phyloP scores from a whole-genome alignment of 2,329 filamentous ascomycete species.

The Microcyclospora tardicrescens region DNA sequence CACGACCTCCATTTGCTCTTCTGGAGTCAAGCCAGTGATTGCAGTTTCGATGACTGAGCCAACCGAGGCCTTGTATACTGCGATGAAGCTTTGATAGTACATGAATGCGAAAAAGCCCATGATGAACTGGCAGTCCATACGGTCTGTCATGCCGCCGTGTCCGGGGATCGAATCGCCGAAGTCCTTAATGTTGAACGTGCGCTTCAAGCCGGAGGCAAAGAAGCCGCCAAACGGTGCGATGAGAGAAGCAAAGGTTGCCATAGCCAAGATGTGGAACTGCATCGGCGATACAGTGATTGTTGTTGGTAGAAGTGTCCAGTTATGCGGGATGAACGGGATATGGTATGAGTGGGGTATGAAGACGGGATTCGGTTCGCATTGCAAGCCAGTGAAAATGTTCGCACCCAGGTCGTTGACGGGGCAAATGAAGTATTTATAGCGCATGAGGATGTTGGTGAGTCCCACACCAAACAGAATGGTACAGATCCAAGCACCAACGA shows the following conservation, averaged over 20 bases:
- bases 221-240: slow-evolving; percentile 97
- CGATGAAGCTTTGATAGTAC: slow-evolving; percentile 95
- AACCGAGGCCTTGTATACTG: slow-evolving; percentile 70
- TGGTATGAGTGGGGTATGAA: slow-evolving; percentile 69
- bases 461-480: slow-evolving; percentile 75
- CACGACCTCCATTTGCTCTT: slow-evolving; percentile 77
- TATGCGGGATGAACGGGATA: slow-evolving; percentile 43
- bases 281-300: slow-evolving; percentile 72
- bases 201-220: slow-evolving; percentile 94
- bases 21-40: slow-evolving; percentile 73
- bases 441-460: slow-evolving; percentile 72
- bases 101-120: slow-evolving; percentile 98
- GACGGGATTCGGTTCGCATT: slow-evolving; percentile 83
- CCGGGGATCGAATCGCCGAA: slow-evolving; percentile 97
- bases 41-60: slow-evolving; percentile 82
- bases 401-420: slow-evolving; percentile 92
- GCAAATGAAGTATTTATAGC: slow-evolving; percentile 95
- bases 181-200: slow-evolving; percentile 99
- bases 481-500: slow-evolving; percentile 91
- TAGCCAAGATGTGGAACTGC: slow-evolving; percentile 80
- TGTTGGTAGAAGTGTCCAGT: slow-evolving; percentile 57
- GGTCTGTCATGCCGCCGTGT: slow-evolving; percentile 94
- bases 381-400: slow-evolving; percentile 78
- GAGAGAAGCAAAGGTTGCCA: slow-evolving; percentile 87
- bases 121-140: slow-evolving; percentile 99